Percentiles rank a stretch among this genome's conserved stretches.
Conservation (phyloP, 495 filamentous ascomycete genomes). For the Cairneyella variabilis region DNA sequence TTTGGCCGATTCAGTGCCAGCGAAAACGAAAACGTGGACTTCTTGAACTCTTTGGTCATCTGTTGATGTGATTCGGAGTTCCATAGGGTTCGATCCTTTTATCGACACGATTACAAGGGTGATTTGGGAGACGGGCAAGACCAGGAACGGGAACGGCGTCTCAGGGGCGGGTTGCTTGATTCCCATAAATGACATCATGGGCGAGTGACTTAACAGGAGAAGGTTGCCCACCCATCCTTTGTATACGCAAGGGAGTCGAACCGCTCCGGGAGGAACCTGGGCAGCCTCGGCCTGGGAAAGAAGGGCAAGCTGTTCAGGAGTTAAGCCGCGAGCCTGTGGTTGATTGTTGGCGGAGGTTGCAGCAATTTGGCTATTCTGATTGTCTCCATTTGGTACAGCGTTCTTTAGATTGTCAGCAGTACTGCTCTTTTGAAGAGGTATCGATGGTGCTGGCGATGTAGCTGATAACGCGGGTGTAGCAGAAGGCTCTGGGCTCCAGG, state of each 20-base stretch:
- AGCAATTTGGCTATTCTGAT: background rate
- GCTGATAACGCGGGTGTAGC: too few relatives aligned
- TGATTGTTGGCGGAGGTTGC: background rate
- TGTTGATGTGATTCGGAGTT: conserved; percentile 14
- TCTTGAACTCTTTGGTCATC: background rate
- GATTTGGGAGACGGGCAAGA: conserved; percentile 8
- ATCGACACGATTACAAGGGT: conserved; percentile 13
- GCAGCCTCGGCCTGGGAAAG: conserved; percentile 6
- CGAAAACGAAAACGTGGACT: conserved; percentile 16
- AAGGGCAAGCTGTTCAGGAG: background rate
- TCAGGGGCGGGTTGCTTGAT: conserved; percentile 1
- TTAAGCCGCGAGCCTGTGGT: too few relatives aligned
- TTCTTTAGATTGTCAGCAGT: background rate
- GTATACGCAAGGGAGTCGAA: conserved; percentile 14
- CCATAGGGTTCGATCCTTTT: conserved; percentile 20
- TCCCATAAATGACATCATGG: too few relatives aligned
- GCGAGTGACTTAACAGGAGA: too few relatives aligned
- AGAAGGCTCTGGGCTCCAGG: too few relatives aligned
- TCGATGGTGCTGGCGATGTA: background rate
- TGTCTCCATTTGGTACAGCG: too few relatives aligned
- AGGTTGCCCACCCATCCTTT: conserved; percentile 15
- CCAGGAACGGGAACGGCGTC: conserved; percentile 1
- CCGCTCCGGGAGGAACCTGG: background rate
- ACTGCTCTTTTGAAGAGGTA: background rate
- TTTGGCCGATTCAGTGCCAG: background rate